Evolutionary conservation across 169 alveolate species (phyloP), one percentile per base, ranked within the genome.

Genomic region (Sarcocystis neurona): DNA sequence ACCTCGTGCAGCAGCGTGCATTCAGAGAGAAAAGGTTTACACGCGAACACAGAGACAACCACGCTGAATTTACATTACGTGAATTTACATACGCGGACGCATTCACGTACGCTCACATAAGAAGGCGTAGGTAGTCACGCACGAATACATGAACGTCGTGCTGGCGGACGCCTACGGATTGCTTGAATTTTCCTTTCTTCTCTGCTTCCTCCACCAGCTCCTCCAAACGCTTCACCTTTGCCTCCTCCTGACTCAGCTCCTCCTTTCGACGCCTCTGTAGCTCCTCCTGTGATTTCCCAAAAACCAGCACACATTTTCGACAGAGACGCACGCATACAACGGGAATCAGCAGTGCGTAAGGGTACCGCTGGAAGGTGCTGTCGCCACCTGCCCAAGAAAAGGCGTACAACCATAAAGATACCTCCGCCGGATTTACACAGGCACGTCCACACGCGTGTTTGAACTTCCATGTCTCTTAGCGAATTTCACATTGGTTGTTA

Each of bases 201-300:
- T 53, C 53, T 39, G 90, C 90, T 30, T 89, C 90, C 50, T 89
- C 93, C 41, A 89, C 89, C 43, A 89, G 53, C 39, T 68, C 87
- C 58, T 89, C 77, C 27, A 89, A 63, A 10, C 63, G 89, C 37
- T 77, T 77, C 70, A 47, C 88, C 47, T 87, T 79, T 6, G 90
- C 89, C 41, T 89, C 93, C 78, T 89, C 93, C 60, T 66, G 87
- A 20, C 86, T 50, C 44, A 68, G 56, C 66, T 89, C 93, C 43
- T 66, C 68, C 58, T 89, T 89, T 18, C 89, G 66, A 46, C 75
- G 78, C 41, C 41, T 84, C 85, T 39, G 88, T 30, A 66, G 79
- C 66, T 84, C 89, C 60, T 84, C 43, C 93, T 89, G 85, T 60
- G 43, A 58, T n/a, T n/a, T 58, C 70, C 20, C 34, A n/a, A n/a